Percentiles rank a stretch among this genome's conserved stretches.
phyloP scores from a whole-genome alignment of 768 basidiomycete species.

The Sutorius australiensis region DNA sequence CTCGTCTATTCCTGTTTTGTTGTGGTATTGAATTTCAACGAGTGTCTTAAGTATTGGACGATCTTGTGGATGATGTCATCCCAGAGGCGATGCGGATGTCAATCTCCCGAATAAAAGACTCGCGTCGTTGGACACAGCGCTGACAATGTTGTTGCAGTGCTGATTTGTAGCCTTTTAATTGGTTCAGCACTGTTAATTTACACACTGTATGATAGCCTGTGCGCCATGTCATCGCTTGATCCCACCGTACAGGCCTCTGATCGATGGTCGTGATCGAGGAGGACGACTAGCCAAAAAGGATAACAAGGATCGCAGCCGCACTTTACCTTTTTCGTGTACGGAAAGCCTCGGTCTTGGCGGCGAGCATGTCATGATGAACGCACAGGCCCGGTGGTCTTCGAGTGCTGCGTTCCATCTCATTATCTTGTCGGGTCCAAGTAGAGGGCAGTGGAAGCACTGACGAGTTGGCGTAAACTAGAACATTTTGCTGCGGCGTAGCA shows the following conservation, averaged over 20 bases:
- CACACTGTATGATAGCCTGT: too few relatives aligned
- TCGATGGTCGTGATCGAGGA: background rate
- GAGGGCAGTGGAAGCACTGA: background rate
- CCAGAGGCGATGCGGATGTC: background rate
- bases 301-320: background rate
- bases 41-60: conserved; percentile 10
- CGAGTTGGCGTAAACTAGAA: background rate
- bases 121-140: background rate
- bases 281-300: background rate
- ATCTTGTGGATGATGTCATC: background rate
- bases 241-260: background rate
- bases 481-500: background rate
- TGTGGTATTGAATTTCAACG: conserved; percentile 17
- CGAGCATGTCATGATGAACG: too few relatives aligned
- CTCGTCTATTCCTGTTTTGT: conserved; percentile 13
- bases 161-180: background rate
- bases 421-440: too few relatives aligned
- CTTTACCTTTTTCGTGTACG: background rate
- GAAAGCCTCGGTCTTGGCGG: background rate
- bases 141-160: background rate
- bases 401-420: background rate
- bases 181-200: too few relatives aligned
- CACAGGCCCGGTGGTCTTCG: too few relatives aligned
- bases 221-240: background rate
- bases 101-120: background rate